phyloP scores from a whole-genome alignment of 148 eudicot species.

The Mesembryanthemum crystallinum region DNA sequence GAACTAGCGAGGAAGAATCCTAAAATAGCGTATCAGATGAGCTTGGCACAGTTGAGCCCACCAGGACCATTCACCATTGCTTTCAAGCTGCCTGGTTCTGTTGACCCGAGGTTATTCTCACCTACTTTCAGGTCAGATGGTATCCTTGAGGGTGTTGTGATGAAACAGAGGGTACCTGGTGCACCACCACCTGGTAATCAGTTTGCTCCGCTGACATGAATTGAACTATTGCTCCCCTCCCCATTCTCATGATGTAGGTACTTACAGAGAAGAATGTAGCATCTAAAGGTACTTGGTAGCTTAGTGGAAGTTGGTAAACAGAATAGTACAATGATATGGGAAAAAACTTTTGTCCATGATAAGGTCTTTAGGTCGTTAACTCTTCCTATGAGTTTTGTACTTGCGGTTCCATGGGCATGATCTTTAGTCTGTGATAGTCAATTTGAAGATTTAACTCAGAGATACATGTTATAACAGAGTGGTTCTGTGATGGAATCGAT shows the following conservation, averaged over 20 bases:
- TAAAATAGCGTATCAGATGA: conserved; percentile 36
- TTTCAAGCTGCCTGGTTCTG: conserved; percentile 79
- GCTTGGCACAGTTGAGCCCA: conserved; percentile 52
- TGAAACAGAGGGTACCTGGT: conserved; percentile 42
- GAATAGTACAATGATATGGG: background rate
- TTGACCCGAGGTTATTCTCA: conserved; percentile 63
- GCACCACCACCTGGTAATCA: conserved; percentile 30
- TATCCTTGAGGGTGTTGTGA: conserved; percentile 68
- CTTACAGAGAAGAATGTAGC: background rate
- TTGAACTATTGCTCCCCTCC: background rate
- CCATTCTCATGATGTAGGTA: conserved; percentile 1
- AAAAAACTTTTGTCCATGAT: background rate
- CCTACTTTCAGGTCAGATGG: conserved; percentile 64
- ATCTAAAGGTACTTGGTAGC: conserved; percentile 22
- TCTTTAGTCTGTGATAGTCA: too few species aligned
- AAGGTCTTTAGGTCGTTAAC: background rate
- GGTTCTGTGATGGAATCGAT: too few species aligned
- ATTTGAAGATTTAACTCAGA: too few species aligned
- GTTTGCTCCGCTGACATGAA: conserved; percentile 25
- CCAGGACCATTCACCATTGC: conserved; percentile 67
- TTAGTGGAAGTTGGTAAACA: conserved; percentile 11
- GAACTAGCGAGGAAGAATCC: conserved; percentile 39
- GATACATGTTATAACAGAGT: too few species aligned
- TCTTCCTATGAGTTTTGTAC: background rate
- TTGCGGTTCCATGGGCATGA: background rate